Evolutionary conservation across 1,139 yeast species (phyloP).

Genomic region (Taphrina flavorubra): DNA sequence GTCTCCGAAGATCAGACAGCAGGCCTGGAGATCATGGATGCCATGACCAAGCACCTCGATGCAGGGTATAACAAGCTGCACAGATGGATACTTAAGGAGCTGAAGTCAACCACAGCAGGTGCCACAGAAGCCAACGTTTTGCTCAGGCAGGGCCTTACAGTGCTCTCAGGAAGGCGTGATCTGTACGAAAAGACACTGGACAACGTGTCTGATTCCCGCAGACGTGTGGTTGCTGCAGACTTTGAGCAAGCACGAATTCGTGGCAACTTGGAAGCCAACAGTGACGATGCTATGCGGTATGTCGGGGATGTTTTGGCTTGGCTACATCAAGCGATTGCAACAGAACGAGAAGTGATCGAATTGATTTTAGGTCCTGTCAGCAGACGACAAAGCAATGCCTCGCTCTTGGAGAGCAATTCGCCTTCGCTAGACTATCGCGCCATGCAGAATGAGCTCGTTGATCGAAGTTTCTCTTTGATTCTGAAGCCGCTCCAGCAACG

Average conservation of each 20-base stretch:
- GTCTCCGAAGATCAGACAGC: slow-evolving; percentile 72
- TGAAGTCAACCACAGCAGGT: slow-evolving; percentile 48
- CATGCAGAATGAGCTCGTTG: slow-evolving; percentile 33
- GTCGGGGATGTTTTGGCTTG: slow-evolving; percentile 89
- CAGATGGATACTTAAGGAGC: slow-evolving; percentile 52
- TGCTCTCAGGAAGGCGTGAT: slow-evolving; percentile 53
- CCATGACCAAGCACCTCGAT: slow-evolving; percentile 61
- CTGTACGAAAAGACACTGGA: slow-evolving; percentile 51
- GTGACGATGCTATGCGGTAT: slow-evolving; percentile 81
- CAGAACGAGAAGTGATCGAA: slow-evolving; percentile 78
- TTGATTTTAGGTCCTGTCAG: slow-evolving; percentile 56
- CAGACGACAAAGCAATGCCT: slow-evolving; percentile 49
- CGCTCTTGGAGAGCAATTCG: not conserved
- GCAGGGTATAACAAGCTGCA: slow-evolving; percentile 61
- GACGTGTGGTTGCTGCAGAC: slow-evolving; percentile 51
- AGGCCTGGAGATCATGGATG: slow-evolving; percentile 71
- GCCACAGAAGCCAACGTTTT: slow-evolving; percentile 39
- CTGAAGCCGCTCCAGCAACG: slow-evolving; percentile 49
- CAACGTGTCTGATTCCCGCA: slow-evolving; percentile 51
- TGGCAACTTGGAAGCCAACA: slow-evolving; percentile 65
- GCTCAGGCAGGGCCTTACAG: slow-evolving; percentile 49
- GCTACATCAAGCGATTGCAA: slow-evolving; percentile 85
- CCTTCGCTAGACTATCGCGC: slow-evolving; percentile 13
- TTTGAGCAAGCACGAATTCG: slow-evolving; percentile 64
- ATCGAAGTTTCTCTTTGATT: slow-evolving; percentile 23